Evolutionary conservation across 495 filamentous ascomycete genomes (phyloP).

Genomic region (Penicillium herquei): DNA sequence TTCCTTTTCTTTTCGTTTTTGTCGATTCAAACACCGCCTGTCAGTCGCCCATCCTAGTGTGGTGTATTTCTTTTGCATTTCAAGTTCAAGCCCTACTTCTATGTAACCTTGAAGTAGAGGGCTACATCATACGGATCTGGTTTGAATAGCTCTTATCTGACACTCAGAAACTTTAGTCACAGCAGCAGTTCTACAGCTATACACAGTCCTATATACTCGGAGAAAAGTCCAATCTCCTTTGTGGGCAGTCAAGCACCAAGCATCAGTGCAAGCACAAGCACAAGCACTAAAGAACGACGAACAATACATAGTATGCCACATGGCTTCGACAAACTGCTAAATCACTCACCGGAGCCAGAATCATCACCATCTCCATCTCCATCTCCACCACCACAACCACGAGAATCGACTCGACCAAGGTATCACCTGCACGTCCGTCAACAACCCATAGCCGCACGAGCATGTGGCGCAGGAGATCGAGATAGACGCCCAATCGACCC

Average conservation of each 20-base stretch:
- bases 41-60: conserved; percentile 20
- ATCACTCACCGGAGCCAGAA: conserved; percentile 28
- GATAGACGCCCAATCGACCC: conserved; percentile 94
- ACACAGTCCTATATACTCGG: conserved; percentile 35
- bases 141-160: neutral
- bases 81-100: neutral
- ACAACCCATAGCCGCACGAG: conserved; percentile 84
- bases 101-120: neutral
- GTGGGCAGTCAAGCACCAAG: conserved; percentile 12
- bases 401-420: conserved; percentile 26
- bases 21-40: conserved; percentile 16
- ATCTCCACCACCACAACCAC: conserved; percentile 23
- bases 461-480: conserved; percentile 91
- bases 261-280: neutral
- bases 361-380: conserved; percentile 23
- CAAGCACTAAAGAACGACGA: conserved; percentile 9
- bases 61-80: neutral
- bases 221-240: conserved; percentile 26
- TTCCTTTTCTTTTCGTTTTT: conserved; percentile 21
- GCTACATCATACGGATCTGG: too few relatives aligned
- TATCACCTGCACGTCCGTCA: conserved; percentile 76
- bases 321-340: conserved; percentile 43
- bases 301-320: conserved; percentile 33
- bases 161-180: conserved; percentile 23
- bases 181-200: conserved; percentile 33